A percentile compares a stretch with the other conserved stretches of the same genome.
These are phyloP conservation scores for Mucor saturninus DNA, from an alignment of 371 early-diverging fungal genomes.

Conservation along the genomic window DNA sequence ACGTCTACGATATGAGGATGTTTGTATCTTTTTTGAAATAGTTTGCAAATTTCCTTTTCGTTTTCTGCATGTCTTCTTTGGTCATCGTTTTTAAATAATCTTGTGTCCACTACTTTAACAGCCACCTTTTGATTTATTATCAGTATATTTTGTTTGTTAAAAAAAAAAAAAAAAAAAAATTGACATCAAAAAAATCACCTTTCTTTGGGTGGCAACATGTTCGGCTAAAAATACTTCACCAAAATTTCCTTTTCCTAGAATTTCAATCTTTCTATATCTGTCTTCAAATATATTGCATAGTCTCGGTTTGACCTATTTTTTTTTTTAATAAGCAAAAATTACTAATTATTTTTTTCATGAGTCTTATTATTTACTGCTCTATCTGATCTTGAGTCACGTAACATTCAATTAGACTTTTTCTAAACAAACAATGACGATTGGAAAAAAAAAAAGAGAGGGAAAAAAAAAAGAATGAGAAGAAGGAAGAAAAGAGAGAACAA, in stretches of 20 bases:
- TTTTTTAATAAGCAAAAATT: neutral
- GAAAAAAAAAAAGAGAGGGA: neutral
- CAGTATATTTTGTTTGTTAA: conserved; percentile 26
- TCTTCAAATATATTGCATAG: conserved; percentile 15
- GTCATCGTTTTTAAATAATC: conserved; percentile 96
- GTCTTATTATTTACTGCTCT: neutral
- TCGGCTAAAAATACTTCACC: conserved; percentile 90
- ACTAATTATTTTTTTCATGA: neutral
- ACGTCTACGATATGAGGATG: conserved; percentile 76
- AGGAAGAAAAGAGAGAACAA: neutral
- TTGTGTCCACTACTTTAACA: conserved; percentile 84
- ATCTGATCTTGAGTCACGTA: neutral
- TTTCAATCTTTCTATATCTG: conserved; percentile 16
- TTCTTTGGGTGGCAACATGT: conserved; percentile 53
- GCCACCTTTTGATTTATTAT: conserved; percentile 52
- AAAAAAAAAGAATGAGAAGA: neutral
- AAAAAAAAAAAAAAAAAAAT: conserved; percentile 48
- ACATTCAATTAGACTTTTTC: conserved; percentile 1
- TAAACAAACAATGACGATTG: neutral
- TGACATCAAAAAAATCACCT: conserved; percentile 61
- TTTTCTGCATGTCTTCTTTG: conserved; percentile 84
- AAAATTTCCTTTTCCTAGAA: conserved; percentile 93
- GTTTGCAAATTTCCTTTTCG: conserved; percentile 56
- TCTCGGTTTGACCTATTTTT: conserved; percentile 18
- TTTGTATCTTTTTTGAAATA: conserved; percentile 36